phyloP scores from a whole-genome alignment of 2,329 filamentous ascomycete species.

The Dactylonectria estremocensis region DNA sequence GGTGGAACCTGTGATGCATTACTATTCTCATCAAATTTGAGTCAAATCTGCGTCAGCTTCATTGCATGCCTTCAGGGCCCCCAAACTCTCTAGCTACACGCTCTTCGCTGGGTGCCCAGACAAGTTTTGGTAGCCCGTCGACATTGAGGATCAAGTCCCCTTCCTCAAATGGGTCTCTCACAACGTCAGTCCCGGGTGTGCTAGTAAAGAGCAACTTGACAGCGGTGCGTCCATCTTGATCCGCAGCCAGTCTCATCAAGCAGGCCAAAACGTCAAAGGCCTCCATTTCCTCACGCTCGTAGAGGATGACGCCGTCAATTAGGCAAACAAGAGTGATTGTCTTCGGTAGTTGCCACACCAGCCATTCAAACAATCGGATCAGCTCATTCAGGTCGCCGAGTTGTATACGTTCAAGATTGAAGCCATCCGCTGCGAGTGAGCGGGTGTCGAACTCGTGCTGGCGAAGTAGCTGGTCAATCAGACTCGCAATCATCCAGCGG shows the following conservation, averaged over 20 bases:
- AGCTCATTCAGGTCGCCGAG: not conserved
- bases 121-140: conserved; percentile 27
- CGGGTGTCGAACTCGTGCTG: conserved; percentile 26
- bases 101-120: conserved; percentile 23
- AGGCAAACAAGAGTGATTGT: conserved; percentile 8
- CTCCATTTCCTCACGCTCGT: conserved; percentile 11
- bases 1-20: no score
- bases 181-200: conserved; percentile 20
- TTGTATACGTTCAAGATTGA: conserved; percentile 5
- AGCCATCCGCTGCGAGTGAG: not conserved
- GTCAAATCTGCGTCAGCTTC: no score
- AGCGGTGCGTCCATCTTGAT: conserved; percentile 2
- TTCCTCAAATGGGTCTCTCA: conserved; percentile 31
- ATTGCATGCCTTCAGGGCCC: not conserved
- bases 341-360: conserved; percentile 3
- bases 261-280: not conserved
- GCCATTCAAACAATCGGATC: not conserved
- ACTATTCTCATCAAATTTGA: no score
- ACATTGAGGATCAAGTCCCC: conserved; percentile 34
- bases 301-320: conserved; percentile 1
- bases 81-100: conserved; percentile 3
- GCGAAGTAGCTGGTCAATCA: conserved; percentile 29
- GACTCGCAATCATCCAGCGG: conserved; percentile 22
- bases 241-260: not conserved
- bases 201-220: conserved; percentile 39